phyloP scores from a whole-genome alignment of 1,139 yeast genomes.

The Scheffersomyces lignicola region DNA sequence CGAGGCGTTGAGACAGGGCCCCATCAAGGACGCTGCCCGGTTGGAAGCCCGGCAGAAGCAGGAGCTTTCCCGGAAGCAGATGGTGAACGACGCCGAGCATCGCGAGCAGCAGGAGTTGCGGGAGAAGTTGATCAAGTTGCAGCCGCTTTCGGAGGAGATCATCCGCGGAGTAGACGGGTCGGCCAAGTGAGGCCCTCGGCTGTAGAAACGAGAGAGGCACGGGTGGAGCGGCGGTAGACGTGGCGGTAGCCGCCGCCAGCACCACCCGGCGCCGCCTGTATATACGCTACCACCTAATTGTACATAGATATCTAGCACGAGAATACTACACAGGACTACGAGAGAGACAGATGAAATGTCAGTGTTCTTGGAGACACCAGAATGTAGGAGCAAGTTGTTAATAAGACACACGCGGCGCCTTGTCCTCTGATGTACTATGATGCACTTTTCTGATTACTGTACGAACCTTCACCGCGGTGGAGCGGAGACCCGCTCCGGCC shows the following conservation, averaged over 20 bases:
- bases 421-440: conserved; percentile 51
- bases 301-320: conserved; percentile 1
- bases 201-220: background rate
- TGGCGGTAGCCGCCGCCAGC: conserved; percentile 8
- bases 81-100: conserved; percentile 70
- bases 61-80: conserved; percentile 34
- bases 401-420: conserved; percentile 11
- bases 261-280: too few relatives aligned
- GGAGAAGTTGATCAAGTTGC: conserved; percentile 61
- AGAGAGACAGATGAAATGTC: conserved; percentile 22
- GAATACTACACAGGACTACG: background rate
- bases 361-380: conserved; percentile 58
- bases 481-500: conserved; percentile 7
- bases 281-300: too few relatives aligned
- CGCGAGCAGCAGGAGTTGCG: conserved; percentile 69
- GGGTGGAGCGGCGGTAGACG: background rate
- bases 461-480: conserved; percentile 14
- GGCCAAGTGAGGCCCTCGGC: background rate
- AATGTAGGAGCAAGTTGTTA: conserved; percentile 19
- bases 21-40: conserved; percentile 73
- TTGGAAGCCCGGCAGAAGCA: conserved; percentile 43
- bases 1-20: conserved; percentile 72
- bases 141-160: conserved; percentile 54
- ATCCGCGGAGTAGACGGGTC: conserved; percentile 30
- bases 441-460: conserved; percentile 33